Percentiles rank a stretch among this genome's conserved stretches.
phyloP scores from a whole-genome alignment of 2,329 filamentous ascomycete genomes.

The Sclerotinia nivalis region DNA sequence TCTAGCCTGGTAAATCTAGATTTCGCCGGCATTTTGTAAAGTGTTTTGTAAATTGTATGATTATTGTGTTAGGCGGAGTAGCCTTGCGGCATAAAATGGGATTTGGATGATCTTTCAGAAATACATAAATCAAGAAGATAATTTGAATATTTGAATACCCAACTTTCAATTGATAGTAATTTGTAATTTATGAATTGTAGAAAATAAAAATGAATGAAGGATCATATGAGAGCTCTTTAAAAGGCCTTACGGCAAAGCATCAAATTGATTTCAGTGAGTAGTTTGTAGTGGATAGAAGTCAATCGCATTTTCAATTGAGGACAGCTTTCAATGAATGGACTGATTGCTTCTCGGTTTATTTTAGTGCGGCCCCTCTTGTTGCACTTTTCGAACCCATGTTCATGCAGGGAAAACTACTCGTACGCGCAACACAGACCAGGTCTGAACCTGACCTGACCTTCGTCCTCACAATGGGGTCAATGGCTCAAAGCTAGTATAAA shows the following conservation, averaged over 20 bases:
- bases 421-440: slow-evolving; percentile 14
- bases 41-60: neutral
- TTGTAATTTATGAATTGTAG: neutral
- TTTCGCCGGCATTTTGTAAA: slow-evolving; percentile 72
- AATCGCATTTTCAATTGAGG: slow-evolving; percentile 21
- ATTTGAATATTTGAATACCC: neutral
- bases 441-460: neutral
- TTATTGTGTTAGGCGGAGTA: slow-evolving; percentile 4
- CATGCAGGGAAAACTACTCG: slow-evolving; percentile 14
- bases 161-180: neutral
- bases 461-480: neutral
- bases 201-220: slow-evolving; percentile 1
- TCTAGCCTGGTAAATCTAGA: slow-evolving; percentile 95
- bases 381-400: neutral
- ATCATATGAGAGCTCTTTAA: neutral
- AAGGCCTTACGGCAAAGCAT: neutral
- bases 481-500: neutral
- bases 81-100: slow-evolving; percentile 16
- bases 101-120: slow-evolving; percentile 6
- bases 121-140: slow-evolving; percentile 15
- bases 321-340: slow-evolving; percentile 22
- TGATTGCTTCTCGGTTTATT: slow-evolving; percentile 1
- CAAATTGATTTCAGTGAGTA: neutral
- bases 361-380: neutral
- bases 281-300: neutral